A percentile compares a stretch with the other conserved stretches of the same genome.
phyloP scores from a whole-genome alignment of 192 early-diverging fungal species.

The Globomyces pollinis-pini region DNA sequence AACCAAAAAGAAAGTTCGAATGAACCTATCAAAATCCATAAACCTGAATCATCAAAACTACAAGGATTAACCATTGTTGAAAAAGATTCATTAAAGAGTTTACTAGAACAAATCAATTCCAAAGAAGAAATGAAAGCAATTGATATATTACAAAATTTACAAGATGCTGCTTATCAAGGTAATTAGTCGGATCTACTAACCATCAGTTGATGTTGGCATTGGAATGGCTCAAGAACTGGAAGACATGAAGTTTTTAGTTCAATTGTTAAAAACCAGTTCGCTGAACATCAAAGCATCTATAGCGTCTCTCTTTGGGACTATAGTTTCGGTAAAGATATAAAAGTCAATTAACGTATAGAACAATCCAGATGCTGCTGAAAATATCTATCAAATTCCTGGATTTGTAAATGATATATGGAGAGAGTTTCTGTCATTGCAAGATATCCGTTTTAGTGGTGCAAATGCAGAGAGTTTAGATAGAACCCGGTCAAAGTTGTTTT shows the following conservation, averaged over 20 bases:
- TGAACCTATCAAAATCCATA: neutral
- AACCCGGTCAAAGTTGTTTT: no score
- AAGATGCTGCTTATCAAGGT: constrained; percentile 1
- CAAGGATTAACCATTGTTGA: neutral
- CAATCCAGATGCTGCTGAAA: no score
- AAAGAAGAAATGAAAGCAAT: neutral
- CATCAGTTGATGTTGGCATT: neutral
- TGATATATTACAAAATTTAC: neutral
- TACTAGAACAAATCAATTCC: neutral
- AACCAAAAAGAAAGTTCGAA: no score
- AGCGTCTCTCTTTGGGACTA: neutral
- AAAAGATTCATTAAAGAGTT: neutral
- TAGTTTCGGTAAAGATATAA: neutral
- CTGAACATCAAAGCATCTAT: neutral
- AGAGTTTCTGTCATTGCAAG: no score
- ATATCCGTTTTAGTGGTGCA: no score
- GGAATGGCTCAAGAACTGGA: neutral
- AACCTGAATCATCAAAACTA: neutral
- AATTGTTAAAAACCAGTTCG: neutral
- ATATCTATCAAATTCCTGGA: no score
- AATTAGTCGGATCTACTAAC: no score
- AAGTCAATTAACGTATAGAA: no score
- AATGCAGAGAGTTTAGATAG: no score
- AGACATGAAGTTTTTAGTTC: neutral
- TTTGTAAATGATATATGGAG: no score